Conservation (phyloP, 257 asterid species). For the Asclepias syriaca region DNA sequence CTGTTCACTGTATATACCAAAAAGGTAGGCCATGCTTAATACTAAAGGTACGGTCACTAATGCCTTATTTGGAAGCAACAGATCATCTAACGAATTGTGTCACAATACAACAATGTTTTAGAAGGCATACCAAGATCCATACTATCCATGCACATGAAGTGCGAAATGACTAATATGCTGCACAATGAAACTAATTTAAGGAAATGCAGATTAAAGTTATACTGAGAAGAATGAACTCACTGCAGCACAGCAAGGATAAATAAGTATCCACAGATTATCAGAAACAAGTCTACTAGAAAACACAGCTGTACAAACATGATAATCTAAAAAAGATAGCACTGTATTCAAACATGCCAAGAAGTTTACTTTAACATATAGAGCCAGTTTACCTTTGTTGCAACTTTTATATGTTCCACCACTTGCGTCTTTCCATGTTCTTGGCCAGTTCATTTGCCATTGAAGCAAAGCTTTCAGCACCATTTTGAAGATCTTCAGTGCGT, state of each 20-base stretch:
- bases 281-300: neutral
- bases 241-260: neutral
- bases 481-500: slow-evolving; percentile 67
- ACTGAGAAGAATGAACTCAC: neutral
- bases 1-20: neutral
- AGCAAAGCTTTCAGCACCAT: slow-evolving; percentile 68
- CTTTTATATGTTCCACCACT: slow-evolving; percentile 68
- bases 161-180: neutral
- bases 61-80: no score
- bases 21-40: no score
- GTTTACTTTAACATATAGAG: slow-evolving; percentile 1
- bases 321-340: no score
- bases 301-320: neutral
- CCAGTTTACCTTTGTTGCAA: neutral
- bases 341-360: no score
- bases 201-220: neutral
- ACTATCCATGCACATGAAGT: neutral
- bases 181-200: neutral
- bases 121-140: neutral
- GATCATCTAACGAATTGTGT: no score
- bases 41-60: no score
- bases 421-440: slow-evolving; percentile 70
- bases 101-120: neutral
- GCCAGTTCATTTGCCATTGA: slow-evolving; percentile 71
- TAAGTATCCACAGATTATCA: neutral